These are phyloP conservation scores for Fraxinus excelsior DNA, from an alignment of 257 asterid species.

Conservation along the genomic window DNA sequence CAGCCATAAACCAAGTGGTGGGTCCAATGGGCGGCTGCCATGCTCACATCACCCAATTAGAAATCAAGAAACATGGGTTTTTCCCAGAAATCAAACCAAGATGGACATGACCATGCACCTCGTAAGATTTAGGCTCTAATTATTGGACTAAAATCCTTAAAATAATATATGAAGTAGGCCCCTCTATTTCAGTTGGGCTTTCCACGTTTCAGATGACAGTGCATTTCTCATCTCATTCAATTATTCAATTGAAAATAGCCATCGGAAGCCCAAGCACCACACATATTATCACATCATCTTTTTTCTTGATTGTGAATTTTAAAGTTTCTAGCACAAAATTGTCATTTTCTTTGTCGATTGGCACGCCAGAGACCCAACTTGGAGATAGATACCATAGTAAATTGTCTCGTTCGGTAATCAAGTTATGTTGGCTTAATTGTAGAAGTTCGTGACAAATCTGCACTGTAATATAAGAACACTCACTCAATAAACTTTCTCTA, in stretches of 20 bases:
- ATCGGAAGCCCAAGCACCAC: not conserved
- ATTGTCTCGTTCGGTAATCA: too few species aligned
- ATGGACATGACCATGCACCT: conserved; percentile 24
- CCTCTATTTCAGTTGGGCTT: conserved; percentile 24
- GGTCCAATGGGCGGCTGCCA: conserved; percentile 52
- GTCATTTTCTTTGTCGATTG: too few species aligned
- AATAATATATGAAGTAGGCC: not conserved
- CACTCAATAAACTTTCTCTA: too few species aligned
- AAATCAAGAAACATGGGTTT: too few species aligned
- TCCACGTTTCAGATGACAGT: not conserved
- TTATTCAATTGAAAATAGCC: not conserved
- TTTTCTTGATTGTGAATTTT: not conserved
- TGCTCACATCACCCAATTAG: conserved; percentile 21
- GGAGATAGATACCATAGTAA: too few species aligned
- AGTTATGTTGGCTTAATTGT: too few species aligned
- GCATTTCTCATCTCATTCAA: not conserved
- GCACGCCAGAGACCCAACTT: not conserved
- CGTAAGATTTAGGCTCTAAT: conserved; percentile 23
- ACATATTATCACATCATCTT: not conserved
- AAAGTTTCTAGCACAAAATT: not conserved
- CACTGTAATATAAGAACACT: too few species aligned
- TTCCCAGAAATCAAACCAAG: conserved; percentile 10
- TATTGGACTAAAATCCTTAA: conserved; percentile 32
- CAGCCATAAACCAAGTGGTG: conserved; percentile 32
- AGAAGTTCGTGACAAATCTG: too few species aligned